Evolutionary conservation across 805 yeast species (phyloP), one percentile per base, ranked within the genome.

Genomic region (Zygotorulaspora sp.): DNA sequence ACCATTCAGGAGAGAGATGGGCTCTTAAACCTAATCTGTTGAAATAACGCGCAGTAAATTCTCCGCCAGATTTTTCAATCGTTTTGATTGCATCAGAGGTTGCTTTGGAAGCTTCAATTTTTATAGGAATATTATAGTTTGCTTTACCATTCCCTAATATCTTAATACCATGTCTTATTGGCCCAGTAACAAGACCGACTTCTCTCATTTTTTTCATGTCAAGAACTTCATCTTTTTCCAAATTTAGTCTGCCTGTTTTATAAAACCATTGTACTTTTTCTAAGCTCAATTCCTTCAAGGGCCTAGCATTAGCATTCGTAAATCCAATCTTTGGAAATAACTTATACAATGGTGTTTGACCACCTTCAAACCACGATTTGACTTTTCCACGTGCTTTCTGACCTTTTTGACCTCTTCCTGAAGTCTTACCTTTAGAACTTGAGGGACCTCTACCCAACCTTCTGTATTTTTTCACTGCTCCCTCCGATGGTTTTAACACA

Each of bases 401-500:
- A 77, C 98, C 98, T 68, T 92, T 92, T 57, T 86, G 95, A 71
- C 98, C 98, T 62, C 97, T 75, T 33, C 96, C 95, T 5, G 97
- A 78, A 3, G 97, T 92, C 65, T 90, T 89, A 68, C 98, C 98
- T 49, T 75, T 71, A 14, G 88, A 87, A 24, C 94, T 82, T 28
- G 94, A 88, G 16, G 96, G 95, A 67, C 97, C 97, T 69, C 98
- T 80, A 65, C 98, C 98, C 9, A 90, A 71, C 62, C 96, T 74
- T 57, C 80, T 84, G 55, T 71, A 72, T 12, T 70, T 62, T 35
- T 66, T 68, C 28, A 78, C 79, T 0, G 90, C 77, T 31, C 81
- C 79, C 27, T 69, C 69, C 3, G 79, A 70, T 7, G 89, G 87
- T 26, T 68, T 62, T 47, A 83, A 67, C 19, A 58, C 60, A 2